Evolutionary conservation across 306 rosid genomes (phyloP).

Genomic region (Begonia fuchsioides): DNA sequence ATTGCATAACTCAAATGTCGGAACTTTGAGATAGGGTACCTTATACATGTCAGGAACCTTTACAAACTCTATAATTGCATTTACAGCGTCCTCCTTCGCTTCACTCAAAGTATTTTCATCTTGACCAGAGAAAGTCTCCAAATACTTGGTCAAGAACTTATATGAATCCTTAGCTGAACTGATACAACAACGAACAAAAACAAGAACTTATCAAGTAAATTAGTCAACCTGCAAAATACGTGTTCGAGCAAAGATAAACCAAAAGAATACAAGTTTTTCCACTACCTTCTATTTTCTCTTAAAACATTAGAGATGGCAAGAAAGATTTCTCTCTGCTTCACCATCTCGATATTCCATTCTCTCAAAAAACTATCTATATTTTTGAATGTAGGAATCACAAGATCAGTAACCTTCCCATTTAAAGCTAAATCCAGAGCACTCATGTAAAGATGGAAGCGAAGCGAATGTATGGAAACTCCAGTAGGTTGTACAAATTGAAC

Average conservation of each 20-base stretch:
- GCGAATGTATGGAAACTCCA: conserved; percentile 59
- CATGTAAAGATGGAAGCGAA: conserved; percentile 70
- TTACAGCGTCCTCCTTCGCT: conserved; percentile 89
- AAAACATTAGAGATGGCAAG: conserved; percentile 63
- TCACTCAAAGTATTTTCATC: conserved; percentile 47
- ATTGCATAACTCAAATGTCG: too few species aligned
- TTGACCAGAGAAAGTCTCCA: conserved; percentile 65
- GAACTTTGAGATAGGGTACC: conserved; percentile 25
- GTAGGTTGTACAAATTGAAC: conserved; percentile 81
- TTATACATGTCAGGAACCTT: conserved; percentile 70
- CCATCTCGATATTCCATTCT: conserved; percentile 75
- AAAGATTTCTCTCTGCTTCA: conserved; percentile 60
- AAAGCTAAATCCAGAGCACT: conserved; percentile 53
- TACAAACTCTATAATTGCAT: conserved; percentile 71
- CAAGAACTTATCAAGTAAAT: background rate
- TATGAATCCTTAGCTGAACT: conserved; percentile 70
- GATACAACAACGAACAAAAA: conserved; percentile 13
- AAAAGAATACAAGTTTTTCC: background rate
- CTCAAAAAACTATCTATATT: conserved; percentile 75
- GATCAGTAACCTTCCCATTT: conserved; percentile 69
- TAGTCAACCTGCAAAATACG: background rate
- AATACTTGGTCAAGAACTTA: conserved; percentile 64
- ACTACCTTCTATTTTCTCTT: conserved; percentile 73
- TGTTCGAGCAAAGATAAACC: background rate
- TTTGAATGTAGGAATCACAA: conserved; percentile 55